phyloP scores from a whole-genome alignment of 768 basidiomycete genomes.

The Baorangia bicolor region DNA sequence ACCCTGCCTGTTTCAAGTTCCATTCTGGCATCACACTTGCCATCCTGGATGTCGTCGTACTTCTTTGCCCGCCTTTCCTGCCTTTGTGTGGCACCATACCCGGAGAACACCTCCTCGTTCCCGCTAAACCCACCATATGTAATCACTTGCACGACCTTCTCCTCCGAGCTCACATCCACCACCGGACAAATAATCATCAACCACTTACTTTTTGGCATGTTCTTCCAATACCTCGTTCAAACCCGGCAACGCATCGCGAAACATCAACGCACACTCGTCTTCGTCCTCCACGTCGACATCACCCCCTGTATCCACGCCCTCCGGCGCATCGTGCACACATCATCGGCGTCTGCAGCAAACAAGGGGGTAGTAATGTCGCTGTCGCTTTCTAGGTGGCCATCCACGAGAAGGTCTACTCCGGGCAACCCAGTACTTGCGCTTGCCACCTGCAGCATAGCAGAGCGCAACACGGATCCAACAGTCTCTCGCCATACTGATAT shows the following conservation, averaged over 20 bases:
- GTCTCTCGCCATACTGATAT: slow-evolving; percentile 84
- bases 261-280: slow-evolving; percentile 33
- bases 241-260: slow-evolving; percentile 34
- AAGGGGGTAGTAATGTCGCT: slow-evolving; percentile 77
- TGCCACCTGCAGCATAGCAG: slow-evolving; percentile 85
- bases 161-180: slow-evolving; percentile 77
- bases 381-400: slow-evolving; percentile 26
- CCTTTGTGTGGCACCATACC: slow-evolving; percentile 30
- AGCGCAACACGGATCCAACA: slow-evolving; percentile 88
- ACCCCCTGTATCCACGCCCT: slow-evolving; percentile 30
- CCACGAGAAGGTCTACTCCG: slow-evolving; percentile 41
- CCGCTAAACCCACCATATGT: slow-evolving; percentile 6
- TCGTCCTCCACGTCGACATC: slow-evolving; percentile 37
- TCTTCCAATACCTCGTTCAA: slow-evolving; percentile 75
- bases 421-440: slow-evolving; percentile 96
- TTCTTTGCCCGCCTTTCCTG: slow-evolving; percentile 2
- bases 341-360: slow-evolving; percentile 57
- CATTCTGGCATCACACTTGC: slow-evolving; percentile 18
- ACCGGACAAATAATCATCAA: slow-evolving; percentile 86
- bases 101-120: not conserved
- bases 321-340: slow-evolving; percentile 66
- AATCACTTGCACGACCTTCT: slow-evolving; percentile 29
- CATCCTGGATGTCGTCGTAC: slow-evolving; percentile 15
- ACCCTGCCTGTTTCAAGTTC: not conserved
- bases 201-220: slow-evolving; percentile 76